phyloP scores from a whole-genome alignment of 805 yeast genomes.

The Nakazawaea holstii region DNA sequence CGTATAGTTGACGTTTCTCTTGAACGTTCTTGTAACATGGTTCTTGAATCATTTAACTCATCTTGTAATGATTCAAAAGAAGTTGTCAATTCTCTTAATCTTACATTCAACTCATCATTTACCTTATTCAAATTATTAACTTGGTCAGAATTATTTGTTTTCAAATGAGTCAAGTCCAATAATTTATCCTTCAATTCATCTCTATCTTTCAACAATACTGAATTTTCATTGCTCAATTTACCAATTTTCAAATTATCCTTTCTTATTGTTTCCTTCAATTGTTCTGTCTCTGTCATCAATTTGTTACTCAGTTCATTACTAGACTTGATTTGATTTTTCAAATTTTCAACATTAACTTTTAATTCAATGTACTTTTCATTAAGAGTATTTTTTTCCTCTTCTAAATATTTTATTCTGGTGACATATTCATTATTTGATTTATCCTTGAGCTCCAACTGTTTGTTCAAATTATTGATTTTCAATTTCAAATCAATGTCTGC shows the following conservation, averaged over 20 bases:
- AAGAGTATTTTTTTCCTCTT: constrained; percentile 33
- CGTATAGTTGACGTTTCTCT: constrained; percentile 74
- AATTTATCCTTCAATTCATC: constrained; percentile 34
- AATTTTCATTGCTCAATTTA: constrained; percentile 38
- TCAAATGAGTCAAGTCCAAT: constrained; percentile 27
- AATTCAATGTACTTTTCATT: constrained; percentile 33
- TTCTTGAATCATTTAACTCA: constrained; percentile 72
- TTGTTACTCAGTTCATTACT: constrained; percentile 34
- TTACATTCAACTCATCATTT: constrained; percentile 65
- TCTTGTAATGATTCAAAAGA: constrained; percentile 69
- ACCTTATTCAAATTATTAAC: constrained; percentile 54
- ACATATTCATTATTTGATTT: constrained; percentile 32
- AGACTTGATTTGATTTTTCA: constrained; percentile 28
- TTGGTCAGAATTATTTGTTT: constrained; percentile 27
- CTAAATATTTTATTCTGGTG: constrained; percentile 28
- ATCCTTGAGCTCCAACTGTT: constrained; percentile 41
- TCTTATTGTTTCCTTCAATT: constrained; percentile 23
- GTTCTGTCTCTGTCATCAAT: constrained; percentile 37
- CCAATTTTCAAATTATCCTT: constrained; percentile 31
- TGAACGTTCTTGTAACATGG: constrained; percentile 71
- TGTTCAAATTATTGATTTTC: constrained; percentile 40
- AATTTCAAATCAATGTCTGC: constrained; percentile 41
- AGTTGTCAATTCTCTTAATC: constrained; percentile 57
- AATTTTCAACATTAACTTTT: constrained; percentile 34
- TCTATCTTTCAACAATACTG: constrained; percentile 30